These are phyloP conservation scores for Boletus pseudopeckii DNA, from an alignment of 768 basidiomycete genomes.

Conservation along the genomic window DNA sequence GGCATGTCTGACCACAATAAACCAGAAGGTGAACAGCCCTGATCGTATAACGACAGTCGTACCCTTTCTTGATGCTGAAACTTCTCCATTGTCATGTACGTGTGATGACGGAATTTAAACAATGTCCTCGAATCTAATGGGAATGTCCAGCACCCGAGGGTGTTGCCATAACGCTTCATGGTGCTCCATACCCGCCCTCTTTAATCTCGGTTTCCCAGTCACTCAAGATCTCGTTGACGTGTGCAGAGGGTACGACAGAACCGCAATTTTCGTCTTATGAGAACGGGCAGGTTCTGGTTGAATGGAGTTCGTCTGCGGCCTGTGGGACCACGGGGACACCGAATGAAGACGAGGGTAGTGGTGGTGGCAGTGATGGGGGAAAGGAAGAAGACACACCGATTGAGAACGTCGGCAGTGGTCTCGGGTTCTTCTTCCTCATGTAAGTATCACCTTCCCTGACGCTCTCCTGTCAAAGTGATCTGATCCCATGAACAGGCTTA, in stretches of 20 bases:
- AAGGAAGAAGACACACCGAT: slow-evolving; percentile 30
- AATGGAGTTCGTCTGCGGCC: slow-evolving; percentile 62
- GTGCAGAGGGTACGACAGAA: slow-evolving; percentile 41
- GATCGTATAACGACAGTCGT: slow-evolving; percentile 74
- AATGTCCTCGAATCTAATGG: slow-evolving; percentile 4
- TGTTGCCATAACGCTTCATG: slow-evolving; percentile 55
- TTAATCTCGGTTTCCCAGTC: slow-evolving; percentile 48
- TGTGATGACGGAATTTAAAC: slow-evolving; percentile 12
- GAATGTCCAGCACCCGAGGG: slow-evolving; percentile 46
- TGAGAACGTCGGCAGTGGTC: slow-evolving; percentile 59
- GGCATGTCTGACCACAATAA: slow-evolving; percentile 70
- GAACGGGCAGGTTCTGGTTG: slow-evolving; percentile 47
- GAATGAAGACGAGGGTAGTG: slow-evolving; percentile 26
- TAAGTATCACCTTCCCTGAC: slow-evolving; percentile 36
- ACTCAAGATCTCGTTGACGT: slow-evolving; percentile 60
- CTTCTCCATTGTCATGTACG: slow-evolving; percentile 36
- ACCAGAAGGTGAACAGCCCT: slow-evolving; percentile 48
- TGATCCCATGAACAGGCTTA: slow-evolving; percentile 41
- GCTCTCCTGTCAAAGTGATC: slow-evolving; percentile 7
- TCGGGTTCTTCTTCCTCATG: slow-evolving; percentile 91
- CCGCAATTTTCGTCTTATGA: slow-evolving; percentile 62
- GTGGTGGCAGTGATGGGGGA: slow-evolving; percentile 11
- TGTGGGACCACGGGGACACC: slow-evolving; percentile 40
- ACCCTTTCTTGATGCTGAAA: slow-evolving; percentile 39
- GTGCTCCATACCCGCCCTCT: slow-evolving; percentile 55